These are phyloP conservation scores for Euryodendron excelsum DNA, from an alignment of 148 eudicot genomes.

Conservation along the genomic window DNA sequence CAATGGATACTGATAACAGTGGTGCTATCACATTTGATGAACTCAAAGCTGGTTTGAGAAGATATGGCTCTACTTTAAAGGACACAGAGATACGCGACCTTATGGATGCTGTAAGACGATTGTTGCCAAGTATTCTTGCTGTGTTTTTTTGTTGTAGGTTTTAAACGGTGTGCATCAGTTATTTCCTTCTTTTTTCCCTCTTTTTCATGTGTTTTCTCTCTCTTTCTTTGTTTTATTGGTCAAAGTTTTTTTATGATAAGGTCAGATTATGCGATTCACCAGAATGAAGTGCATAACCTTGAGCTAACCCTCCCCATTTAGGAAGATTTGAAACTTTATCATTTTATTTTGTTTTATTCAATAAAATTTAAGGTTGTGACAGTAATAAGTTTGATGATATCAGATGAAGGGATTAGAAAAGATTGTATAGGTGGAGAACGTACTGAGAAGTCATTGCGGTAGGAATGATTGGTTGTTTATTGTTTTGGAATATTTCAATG, in stretches of 20 bases:
- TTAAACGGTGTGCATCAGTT: neutral
- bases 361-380: neutral
- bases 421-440: neutral
- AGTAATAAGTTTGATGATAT: neutral
- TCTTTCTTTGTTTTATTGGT: neutral
- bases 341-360: neutral
- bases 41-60: conserved; percentile 91
- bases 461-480: neutral
- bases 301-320: neutral
- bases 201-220: neutral
- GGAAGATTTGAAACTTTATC: neutral
- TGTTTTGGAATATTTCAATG: neutral
- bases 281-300: neutral
- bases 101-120: conserved; percentile 81
- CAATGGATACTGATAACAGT: conserved; percentile 97
- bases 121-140: conserved; percentile 1
- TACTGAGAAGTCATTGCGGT: neutral
- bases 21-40: conserved; percentile 98
- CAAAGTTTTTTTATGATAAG: neutral
- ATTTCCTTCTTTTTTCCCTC: neutral
- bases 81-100: conserved; percentile 95
- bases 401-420: neutral
- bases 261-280: neutral
- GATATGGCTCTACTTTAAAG: conserved; percentile 93
- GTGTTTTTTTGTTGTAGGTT: neutral